Evolutionary conservation across 306 rosid genomes (phyloP).

Genomic region (Datisca glomerata): DNA sequence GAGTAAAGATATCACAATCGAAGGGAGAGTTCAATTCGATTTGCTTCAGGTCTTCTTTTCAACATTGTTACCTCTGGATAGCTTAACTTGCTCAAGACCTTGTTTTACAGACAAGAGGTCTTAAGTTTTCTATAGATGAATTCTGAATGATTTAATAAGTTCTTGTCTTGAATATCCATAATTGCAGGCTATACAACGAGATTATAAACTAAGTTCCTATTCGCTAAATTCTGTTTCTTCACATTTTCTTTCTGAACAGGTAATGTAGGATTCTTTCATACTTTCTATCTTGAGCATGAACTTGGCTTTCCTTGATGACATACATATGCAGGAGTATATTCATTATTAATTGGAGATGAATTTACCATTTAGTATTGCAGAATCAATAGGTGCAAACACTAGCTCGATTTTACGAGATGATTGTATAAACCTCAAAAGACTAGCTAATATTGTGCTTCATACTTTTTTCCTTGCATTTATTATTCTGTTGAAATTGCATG

Average conservation of each 20-base stretch:
- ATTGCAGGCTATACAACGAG: slow-evolving; percentile 77
- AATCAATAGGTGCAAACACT: too few species aligned
- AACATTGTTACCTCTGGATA: too few species aligned
- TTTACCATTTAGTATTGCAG: too few species aligned
- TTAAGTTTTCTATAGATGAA: not conserved
- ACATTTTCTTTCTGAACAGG: slow-evolving; percentile 97
- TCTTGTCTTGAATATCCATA: slow-evolving; percentile 11
- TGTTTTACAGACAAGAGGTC: not conserved
- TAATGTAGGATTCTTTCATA: slow-evolving; percentile 17
- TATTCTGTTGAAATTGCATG: too few species aligned
- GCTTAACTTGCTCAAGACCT: too few species aligned
- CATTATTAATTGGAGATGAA: too few species aligned
- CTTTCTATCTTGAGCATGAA: slow-evolving; percentile 12
- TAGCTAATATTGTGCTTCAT: too few species aligned
- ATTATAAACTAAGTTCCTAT: slow-evolving; percentile 89
- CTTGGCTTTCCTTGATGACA: too few species aligned
- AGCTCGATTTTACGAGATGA: too few species aligned
- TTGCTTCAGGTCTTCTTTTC: slow-evolving; percentile 76
- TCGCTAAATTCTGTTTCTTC: slow-evolving; percentile 94
- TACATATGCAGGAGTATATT: too few species aligned
- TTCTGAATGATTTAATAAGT: slow-evolving; percentile 6
- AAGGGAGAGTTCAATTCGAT: slow-evolving; percentile 98
- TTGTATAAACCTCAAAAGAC: too few species aligned
- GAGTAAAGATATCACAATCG: slow-evolving; percentile 84
- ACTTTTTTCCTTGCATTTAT: too few species aligned